These are phyloP conservation scores for Pythium biforme DNA, from an alignment of 352 stramenopile genomes.

Conservation along the genomic window DNA sequence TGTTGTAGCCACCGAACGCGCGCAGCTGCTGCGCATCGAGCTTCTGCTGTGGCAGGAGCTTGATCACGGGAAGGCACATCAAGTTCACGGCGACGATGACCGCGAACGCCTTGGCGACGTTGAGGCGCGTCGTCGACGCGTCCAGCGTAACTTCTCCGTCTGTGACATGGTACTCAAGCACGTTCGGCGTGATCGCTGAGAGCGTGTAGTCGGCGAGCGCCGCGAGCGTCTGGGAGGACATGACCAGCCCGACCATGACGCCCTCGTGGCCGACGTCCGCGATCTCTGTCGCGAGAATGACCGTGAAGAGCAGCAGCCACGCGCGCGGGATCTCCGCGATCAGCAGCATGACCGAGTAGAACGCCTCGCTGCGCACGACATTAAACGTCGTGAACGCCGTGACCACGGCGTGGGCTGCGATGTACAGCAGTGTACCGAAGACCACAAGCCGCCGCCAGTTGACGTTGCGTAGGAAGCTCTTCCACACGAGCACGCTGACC, in stretches of 20 bases:
- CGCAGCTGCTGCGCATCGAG: constrained; percentile 38
- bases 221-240: constrained; percentile 48
- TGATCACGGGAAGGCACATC: constrained; percentile 17
- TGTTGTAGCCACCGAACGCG: constrained; percentile 36
- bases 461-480: background rate
- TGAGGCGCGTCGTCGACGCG: constrained; percentile 1
- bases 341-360: constrained; percentile 32
- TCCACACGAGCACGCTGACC: constrained; percentile 24
- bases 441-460: constrained; percentile 25
- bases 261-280: constrained; percentile 48
- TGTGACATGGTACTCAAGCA: constrained; percentile 2
- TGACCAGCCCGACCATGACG: constrained; percentile 43
- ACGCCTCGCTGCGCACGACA: constrained; percentile 36
- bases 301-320: constrained; percentile 39
- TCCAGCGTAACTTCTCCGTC: background rate
- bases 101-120: constrained; percentile 13
- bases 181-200: constrained; percentile 25
- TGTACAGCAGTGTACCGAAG: constrained; percentile 31
- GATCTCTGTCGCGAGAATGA: constrained; percentile 51
- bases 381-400: constrained; percentile 33
- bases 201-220: constrained; percentile 29
- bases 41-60: constrained; percentile 31
- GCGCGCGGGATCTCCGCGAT: constrained; percentile 38
- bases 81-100: constrained; percentile 22
- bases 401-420: constrained; percentile 26